Evolutionary conservation across 2,329 filamentous ascomycete genomes (phyloP), one percentile per base, ranked within the genome.

Genomic region (Neoascochyta sp.): DNA sequence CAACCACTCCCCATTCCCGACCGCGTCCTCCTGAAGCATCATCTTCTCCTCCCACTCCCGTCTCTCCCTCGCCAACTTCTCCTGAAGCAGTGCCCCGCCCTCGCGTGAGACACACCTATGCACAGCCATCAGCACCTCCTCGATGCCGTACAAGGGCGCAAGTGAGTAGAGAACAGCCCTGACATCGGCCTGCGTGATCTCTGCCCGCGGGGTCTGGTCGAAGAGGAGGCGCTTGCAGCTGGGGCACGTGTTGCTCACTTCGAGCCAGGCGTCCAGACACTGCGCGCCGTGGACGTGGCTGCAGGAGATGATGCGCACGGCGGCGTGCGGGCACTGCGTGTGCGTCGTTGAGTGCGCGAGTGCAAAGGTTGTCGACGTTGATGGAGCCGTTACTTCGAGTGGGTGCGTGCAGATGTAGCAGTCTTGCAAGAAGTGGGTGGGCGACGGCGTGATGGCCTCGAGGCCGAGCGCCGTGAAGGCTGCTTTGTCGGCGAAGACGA

Each of bases 261-360:
- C 34, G 9, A 53, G 39, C 47, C 47, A 53, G 3, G 35, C 34
- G 10, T 15, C 7, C 4, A 51, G 36, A 34, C 47, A 53, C 5
- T 43, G 36, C 17, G 31, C 8, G 16, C 50, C 47, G 10, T 51
- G 16, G 11, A 48, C 15, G 27, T 53, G 49, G 16, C 37, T 31
- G 22, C 49, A 52, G 9, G 29, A 16, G 11, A 12, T 24, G 30
- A 52, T 43, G 11, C 43, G 43, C 4, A 51, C 32, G 4, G 45
- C 43, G 9, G 17, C 1, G 13, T 51, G 49, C 4, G 11, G 10
- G 1, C 26, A 3, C 1, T 4, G 20, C 7, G 27, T 19, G 22
- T 35, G 28, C 6, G 24, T 22, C 14, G 17, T 7, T 20, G 18
- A 20, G 18, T 20, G 7, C 10, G 18, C 18, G 18, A 7, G 18